phyloP scores from a whole-genome alignment of 495 filamentous ascomycete species.

The Xanthoparmelia taractica region DNA sequence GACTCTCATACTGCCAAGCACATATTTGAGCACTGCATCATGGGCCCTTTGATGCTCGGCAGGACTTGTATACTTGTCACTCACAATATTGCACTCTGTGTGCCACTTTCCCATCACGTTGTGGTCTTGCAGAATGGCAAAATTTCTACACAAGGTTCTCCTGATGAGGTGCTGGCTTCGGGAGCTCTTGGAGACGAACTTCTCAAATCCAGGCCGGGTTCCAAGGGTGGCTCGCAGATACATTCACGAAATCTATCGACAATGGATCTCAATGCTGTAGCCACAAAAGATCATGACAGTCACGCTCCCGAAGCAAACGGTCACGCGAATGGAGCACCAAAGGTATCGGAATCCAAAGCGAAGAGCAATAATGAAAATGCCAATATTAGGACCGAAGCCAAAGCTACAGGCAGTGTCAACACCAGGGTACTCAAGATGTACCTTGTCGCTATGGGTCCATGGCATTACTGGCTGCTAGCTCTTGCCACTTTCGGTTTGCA shows the following conservation, averaged over 20 bases:
- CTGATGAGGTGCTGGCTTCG: slow-evolving; percentile 68
- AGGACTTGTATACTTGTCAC: slow-evolving; percentile 96
- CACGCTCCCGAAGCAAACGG: slow-evolving; percentile 29
- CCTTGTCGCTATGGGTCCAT: slow-evolving; percentile 78
- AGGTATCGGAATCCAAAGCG: slow-evolving; percentile 26
- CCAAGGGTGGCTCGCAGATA: slow-evolving; percentile 54
- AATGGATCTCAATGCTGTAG: slow-evolving; percentile 37
- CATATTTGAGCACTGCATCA: slow-evolving; percentile 90
- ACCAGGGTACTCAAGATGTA: slow-evolving; percentile 79
- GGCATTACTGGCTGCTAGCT: slow-evolving; percentile 86
- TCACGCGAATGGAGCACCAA: slow-evolving; percentile 32
- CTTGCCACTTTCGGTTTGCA: slow-evolving; percentile 66
- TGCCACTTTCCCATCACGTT: slow-evolving; percentile 68
- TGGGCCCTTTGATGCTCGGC: slow-evolving; percentile 78
- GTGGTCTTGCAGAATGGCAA: slow-evolving; percentile 84
- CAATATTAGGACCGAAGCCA: slow-evolving; percentile 56
- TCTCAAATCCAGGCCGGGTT: slow-evolving; percentile 61
- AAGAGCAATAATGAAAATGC: slow-evolving; percentile 37
- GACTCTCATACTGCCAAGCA: slow-evolving; percentile 98
- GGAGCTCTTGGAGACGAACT: slow-evolving; percentile 82
- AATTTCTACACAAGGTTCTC: slow-evolving; percentile 63
- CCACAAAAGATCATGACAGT: slow-evolving; percentile 26
- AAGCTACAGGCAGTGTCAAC: slow-evolving; percentile 77
- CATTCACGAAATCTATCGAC: slow-evolving; percentile 70
- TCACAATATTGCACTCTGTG: slow-evolving; percentile 81